Percentiles rank a stretch among this genome's conserved stretches.
These are phyloP conservation scores for Venturia aucupariae DNA, from an alignment of 2,329 filamentous ascomycete genomes.

Conservation along the genomic window DNA sequence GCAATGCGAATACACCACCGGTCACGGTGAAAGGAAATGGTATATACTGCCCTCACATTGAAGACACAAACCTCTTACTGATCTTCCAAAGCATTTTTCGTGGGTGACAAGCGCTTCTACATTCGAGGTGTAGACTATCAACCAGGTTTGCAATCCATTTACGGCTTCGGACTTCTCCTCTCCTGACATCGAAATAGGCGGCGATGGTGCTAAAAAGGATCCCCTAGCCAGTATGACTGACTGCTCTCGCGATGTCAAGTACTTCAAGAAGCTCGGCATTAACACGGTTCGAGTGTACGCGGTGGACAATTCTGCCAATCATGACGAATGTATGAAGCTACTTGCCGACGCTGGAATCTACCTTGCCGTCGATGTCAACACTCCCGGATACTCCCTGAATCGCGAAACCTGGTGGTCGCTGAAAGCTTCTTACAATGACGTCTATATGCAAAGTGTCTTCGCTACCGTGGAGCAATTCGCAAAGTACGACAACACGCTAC, in stretches of 20 bases:
- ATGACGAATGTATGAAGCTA: constrained; percentile 76
- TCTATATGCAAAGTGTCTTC: constrained; percentile 78
- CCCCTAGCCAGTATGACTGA: constrained; percentile 61
- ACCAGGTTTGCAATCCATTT: constrained; percentile 33
- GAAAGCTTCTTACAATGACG: constrained; percentile 21
- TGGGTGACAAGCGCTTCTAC: constrained; percentile 51
- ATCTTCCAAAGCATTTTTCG: constrained; percentile 45
- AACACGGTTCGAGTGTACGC: constrained; percentile 92
- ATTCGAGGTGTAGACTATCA: constrained; percentile 57
- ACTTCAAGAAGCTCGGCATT: constrained; percentile 78
- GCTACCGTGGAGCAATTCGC: constrained; percentile 78
- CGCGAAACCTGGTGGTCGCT: constrained; percentile 31
- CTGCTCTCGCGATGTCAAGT: constrained; percentile 70
- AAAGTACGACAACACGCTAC: constrained; percentile 76
- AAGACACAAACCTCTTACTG: background rate
- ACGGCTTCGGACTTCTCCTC: background rate
- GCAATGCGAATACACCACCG: constrained; percentile 7
- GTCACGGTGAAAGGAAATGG: constrained; percentile 11
- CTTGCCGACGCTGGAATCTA: constrained; percentile 83
- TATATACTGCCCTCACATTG: background rate
- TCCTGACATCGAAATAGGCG: background rate
- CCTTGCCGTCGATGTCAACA: constrained; percentile 86
- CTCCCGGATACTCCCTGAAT: constrained; percentile 78
- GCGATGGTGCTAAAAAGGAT: constrained; percentile 39
- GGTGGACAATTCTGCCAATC: constrained; percentile 73